Evolutionary conservation across 257 asterid species (phyloP), one percentile per base, ranked within the genome.

Genomic region (Salvia splendens): DNA sequence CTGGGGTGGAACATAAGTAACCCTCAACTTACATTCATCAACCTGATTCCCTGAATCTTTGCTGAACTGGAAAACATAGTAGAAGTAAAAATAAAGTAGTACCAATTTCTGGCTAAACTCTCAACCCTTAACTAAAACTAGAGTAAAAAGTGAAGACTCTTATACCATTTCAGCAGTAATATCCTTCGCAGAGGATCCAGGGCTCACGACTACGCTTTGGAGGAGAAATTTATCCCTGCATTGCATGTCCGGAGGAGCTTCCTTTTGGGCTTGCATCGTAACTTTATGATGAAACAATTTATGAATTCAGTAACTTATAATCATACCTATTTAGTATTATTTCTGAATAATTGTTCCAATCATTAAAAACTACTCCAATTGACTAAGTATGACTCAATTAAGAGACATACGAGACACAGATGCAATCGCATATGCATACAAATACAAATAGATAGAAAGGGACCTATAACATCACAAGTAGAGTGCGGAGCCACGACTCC

Each of bases 251-350:
- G 85, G 69, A 4, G 96, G 96, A 74, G 87, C 82, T 79, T 86
- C 96, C 67, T 74, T 84, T 74, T 88, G 96, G 59, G 96, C 89
- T 84, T 88, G 96, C 96, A 88, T 88, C 1, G 86, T 86, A 57
- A 88, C 96, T 88, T 74, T 62, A 73, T 16, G 36, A 55, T 24
- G 30, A 24, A 24, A 24, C 30, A 24, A 24, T 24, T 24, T 24
- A 24, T 24, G 30, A 24, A 24, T 24, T 24, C 30, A 24, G 30
- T 24, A 24, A 24, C 30, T 24, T 24, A 24, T 24, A 2, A 24
- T 24, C 30, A 2, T 2, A 24, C 30, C 30, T 24, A 24, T 24
- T 24, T 0, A 24, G 30, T 24, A 2, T 24, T 24, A 24, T 24
- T 24, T 24, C 30, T 24, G 30, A 24, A 24, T 24, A 24, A 24